Conservation (phyloP, 1,139 yeast species). For the Blastobotrys ciferrii region DNA sequence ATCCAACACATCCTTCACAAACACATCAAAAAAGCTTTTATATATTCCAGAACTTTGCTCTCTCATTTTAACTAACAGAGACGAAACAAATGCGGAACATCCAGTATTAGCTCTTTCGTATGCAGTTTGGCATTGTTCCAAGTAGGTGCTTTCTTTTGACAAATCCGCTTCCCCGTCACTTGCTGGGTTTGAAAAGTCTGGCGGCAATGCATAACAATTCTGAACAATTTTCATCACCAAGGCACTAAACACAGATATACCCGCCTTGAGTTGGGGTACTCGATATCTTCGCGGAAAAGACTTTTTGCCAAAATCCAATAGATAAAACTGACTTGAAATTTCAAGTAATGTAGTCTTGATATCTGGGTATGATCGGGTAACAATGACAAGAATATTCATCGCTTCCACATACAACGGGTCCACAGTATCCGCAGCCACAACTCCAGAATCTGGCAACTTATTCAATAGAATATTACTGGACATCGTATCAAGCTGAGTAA, state of each 20-base stretch:
- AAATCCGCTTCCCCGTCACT: neutral
- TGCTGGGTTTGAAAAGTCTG: no score
- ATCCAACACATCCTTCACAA: conserved; percentile 5
- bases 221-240: neutral
- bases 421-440: neutral
- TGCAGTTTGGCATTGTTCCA: neutral
- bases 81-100: conserved; percentile 2
- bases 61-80: neutral
- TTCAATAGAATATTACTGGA: neutral
- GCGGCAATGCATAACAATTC: neutral
- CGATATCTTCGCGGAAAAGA: conserved; percentile 5
- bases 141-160: neutral
- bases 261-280: conserved; percentile 1
- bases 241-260: neutral
- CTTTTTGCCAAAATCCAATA: conserved; percentile 1
- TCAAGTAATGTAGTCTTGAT: conserved; percentile 1
- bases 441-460: conserved; percentile 1
- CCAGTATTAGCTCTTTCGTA: conserved; percentile 1
- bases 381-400: conserved; percentile 1
- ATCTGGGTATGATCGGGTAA: neutral
- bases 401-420: conserved; percentile 6
- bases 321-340: neutral
- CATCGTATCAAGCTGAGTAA: conserved; percentile 4
- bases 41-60: conserved; percentile 4
- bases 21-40: conserved; percentile 1